These are phyloP conservation scores for Malus asiatica DNA, from an alignment of 306 rosid species.

Conservation along the genomic window DNA sequence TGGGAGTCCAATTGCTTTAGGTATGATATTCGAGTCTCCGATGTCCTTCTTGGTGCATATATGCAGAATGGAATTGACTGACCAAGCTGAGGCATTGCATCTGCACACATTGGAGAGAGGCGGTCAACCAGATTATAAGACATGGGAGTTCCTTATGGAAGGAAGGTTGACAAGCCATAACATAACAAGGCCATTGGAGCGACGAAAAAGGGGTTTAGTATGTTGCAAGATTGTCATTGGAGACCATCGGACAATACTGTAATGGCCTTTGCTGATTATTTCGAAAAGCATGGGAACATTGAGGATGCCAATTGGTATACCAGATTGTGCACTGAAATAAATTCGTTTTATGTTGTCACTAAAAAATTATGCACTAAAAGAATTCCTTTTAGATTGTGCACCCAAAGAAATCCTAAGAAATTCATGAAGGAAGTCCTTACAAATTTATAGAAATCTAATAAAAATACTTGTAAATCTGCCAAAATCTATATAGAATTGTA, in stretches of 20 bases:
- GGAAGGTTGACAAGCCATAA: slow-evolving; percentile 47
- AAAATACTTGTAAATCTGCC: too few relatives aligned
- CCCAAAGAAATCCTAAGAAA: too few relatives aligned
- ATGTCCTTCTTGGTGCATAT: slow-evolving; percentile 80
- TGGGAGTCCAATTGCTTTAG: slow-evolving; percentile 61
- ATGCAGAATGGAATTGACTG: slow-evolving; percentile 58
- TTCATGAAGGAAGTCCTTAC: too few relatives aligned
- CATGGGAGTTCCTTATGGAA: slow-evolving; percentile 88
- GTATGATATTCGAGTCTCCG: slow-evolving; percentile 76
- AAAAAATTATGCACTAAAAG: too few relatives aligned
- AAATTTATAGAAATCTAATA: too few relatives aligned
- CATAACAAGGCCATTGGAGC: slow-evolving; percentile 52
- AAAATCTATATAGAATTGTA: too few relatives aligned
- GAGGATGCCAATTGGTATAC: slow-evolving; percentile 38
- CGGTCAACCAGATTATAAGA: slow-evolving; percentile 73
- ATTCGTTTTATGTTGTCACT: too few relatives aligned
- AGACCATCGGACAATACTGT: slow-evolving; percentile 45
- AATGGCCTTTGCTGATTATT: slow-evolving; percentile 46
- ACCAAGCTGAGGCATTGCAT: slow-evolving; percentile 65
- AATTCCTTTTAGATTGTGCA: too few relatives aligned
- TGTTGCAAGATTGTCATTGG: slow-evolving; percentile 51
- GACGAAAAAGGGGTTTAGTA: slow-evolving; percentile 40
- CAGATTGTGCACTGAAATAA: background rate
- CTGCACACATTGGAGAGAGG: slow-evolving; percentile 58
- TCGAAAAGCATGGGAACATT: slow-evolving; percentile 44